A percentile compares a stretch with the other conserved stretches of the same genome.
Evolutionary conservation across 2,329 filamentous ascomycete species (phyloP).

Genomic region (Aspergillus alliaceus): DNA sequence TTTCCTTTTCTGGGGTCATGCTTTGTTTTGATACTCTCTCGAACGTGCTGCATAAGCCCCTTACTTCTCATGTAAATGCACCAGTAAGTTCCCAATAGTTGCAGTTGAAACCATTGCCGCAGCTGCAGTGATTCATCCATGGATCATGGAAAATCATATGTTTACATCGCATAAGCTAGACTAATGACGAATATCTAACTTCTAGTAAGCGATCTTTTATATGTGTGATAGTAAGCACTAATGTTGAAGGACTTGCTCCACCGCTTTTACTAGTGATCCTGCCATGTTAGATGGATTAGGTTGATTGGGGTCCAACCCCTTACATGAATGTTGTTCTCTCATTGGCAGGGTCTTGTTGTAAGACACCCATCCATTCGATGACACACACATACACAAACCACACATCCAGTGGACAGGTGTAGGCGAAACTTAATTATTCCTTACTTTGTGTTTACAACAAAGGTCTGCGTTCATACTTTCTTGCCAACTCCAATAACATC

Average conservation of each 20-base stretch:
- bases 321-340: background rate
- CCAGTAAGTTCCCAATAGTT: background rate
- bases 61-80: slow-evolving; percentile 1
- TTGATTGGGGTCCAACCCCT: too few relatives aligned
- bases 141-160: background rate
- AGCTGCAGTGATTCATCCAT: slow-evolving; percentile 1
- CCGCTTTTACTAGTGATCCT: background rate
- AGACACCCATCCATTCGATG: background rate
- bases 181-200: too few relatives aligned
- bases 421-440: background rate
- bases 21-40: background rate
- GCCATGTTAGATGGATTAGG: background rate
- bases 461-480: background rate
- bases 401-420: background rate
- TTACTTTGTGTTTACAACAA: background rate
- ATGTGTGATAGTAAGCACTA: background rate
- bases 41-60: background rate
- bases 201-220: too few relatives aligned
- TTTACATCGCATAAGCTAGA: background rate
- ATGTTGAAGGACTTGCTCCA: background rate
- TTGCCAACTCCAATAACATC: background rate
- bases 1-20: background rate
- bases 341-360: background rate
- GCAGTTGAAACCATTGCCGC: background rate
- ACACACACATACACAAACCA: too few relatives aligned